Evolutionary conservation across 306 rosid genomes (phyloP), one percentile per base, ranked within the genome.

Genomic region (Acacia acuminata): DNA sequence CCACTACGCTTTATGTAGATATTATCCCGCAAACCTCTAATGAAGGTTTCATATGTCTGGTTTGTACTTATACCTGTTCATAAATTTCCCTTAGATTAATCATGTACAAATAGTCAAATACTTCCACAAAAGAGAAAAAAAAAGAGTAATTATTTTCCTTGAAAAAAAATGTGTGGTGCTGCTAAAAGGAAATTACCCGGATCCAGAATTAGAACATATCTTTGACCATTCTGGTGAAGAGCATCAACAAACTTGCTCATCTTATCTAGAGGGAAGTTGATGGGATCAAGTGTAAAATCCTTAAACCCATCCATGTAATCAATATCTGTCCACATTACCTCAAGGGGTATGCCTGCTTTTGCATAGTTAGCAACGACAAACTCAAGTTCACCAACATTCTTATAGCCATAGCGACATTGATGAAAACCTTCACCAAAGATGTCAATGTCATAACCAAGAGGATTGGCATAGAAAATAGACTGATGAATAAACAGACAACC

Each of bases 261-360:
- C 84, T 87, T 82, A 8, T 89, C 90, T 66, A 79, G 43, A 0
- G 98, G 97, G 81, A 90, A 95, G 89, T 95, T 92, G 70, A 93
- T 74, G 55, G 96, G 98, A 82, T 95, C 97, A 73, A 95, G 88
- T 44, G 98, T 93, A 80, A 95, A 95, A 82, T 91, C 96, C 88
- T 95, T 95, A 73, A 72, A 89, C 25, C 81, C 94, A 85, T 93
- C 98, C 98, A 93, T 95, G 89, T 93, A 93, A 85, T 95, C 98
- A 83, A 95, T 93, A 79, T 95, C 97, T 14, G 98, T 93, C 97
- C 98, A 94, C 85, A 91, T 89, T 45, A 90, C 97, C 91, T 94
- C 98, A 11, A 95, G 98, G 71, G 97, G 98, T 82, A 95, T 93
- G 1, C 27, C 15, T 15, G 94, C 90, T 83, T 91, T 90, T 69